Conservation (phyloP, 1,284 basidiomycete species). For the Binderoboletus segoi region DNA sequence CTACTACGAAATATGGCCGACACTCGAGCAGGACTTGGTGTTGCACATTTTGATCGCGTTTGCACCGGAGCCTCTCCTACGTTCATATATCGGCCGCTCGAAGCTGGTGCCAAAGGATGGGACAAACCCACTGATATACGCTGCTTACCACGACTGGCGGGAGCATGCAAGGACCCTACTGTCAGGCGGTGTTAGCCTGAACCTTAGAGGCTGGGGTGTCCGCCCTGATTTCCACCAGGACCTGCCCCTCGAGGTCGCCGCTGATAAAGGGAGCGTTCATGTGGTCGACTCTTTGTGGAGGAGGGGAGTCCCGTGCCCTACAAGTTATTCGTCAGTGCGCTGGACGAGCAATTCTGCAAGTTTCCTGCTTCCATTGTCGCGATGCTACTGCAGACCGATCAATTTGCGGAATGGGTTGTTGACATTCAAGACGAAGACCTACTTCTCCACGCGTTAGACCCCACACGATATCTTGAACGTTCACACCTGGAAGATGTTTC, state of each 20-base stretch:
- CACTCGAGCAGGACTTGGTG: conserved; percentile 9
- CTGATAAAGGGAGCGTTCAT: fast-evolving
- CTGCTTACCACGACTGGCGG: background rate
- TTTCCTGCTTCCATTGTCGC: background rate
- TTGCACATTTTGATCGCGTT: conserved; percentile 11
- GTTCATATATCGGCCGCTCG: background rate
- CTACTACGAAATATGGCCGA: fast-evolving
- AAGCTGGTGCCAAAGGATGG: background rate
- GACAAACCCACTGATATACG: conserved; percentile 20
- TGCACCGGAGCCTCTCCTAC: background rate
- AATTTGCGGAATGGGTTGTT: conserved; percentile 12
- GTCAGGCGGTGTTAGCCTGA: background rate
- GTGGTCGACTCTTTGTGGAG: conserved; percentile 7
- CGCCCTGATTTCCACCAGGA: background rate
- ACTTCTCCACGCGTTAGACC: background rate
- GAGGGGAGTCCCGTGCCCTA: conserved; percentile 11
- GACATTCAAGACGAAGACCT: background rate
- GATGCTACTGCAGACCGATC: conserved; percentile 12
- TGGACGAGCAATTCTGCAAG: background rate
- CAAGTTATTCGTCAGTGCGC: background rate
- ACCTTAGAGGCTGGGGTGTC: background rate
- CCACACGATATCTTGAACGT: background rate
- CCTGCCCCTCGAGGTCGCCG: conserved; percentile 13
- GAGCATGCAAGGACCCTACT: conserved; percentile 11
- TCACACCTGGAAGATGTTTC: background rate